phyloP scores from a whole-genome alignment of 169 alveolate species.

The Prorocentrum cordatum region DNA sequence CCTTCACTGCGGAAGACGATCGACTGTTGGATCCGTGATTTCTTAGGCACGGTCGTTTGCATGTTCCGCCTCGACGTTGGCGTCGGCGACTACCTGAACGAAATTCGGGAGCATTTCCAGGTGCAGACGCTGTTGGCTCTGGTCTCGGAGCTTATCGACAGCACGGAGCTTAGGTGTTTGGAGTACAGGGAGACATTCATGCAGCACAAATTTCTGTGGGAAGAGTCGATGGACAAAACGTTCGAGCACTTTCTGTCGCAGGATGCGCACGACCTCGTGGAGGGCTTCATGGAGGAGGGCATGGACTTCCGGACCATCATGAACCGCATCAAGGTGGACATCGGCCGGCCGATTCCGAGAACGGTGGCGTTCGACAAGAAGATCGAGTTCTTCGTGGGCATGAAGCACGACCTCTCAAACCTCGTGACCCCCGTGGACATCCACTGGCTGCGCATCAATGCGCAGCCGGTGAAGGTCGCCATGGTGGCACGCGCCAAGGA shows the following conservation, averaged over 20 bases:
- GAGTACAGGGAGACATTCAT: conserved; percentile 75
- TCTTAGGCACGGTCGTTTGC: conserved; percentile 76
- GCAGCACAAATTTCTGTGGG: conserved; percentile 85
- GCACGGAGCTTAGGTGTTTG: conserved; percentile 57
- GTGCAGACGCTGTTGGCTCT: conserved; percentile 77
- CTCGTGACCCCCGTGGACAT: conserved; percentile 83
- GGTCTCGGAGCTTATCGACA: conserved; percentile 75
- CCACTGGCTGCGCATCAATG: conserved; percentile 84
- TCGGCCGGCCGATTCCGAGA: conserved; percentile 76
- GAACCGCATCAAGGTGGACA: conserved; percentile 56
- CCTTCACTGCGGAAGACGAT: conserved; percentile 77
- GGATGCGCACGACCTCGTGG: conserved; percentile 76
- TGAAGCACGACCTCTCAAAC: conserved; percentile 76
- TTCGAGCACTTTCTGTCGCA: conserved; percentile 78
- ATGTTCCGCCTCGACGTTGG: conserved; percentile 55
- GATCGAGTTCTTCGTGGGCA: background rate
- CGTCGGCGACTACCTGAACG: conserved; percentile 42
- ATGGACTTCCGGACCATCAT: conserved; percentile 63
- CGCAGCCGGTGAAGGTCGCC: conserved; percentile 81
- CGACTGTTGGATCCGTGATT: conserved; percentile 81
- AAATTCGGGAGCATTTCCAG: conserved; percentile 68
- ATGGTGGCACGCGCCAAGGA: conserved; percentile 77
- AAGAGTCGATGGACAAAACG: conserved; percentile 80
- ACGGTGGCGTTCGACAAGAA: conserved; percentile 81
- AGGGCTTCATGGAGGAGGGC: conserved; percentile 74